Percentiles rank a stretch among this genome's conserved stretches.
Evolutionary conservation across 129 eudicot genomes (phyloP).

Genomic region (Solidago caesia): DNA sequence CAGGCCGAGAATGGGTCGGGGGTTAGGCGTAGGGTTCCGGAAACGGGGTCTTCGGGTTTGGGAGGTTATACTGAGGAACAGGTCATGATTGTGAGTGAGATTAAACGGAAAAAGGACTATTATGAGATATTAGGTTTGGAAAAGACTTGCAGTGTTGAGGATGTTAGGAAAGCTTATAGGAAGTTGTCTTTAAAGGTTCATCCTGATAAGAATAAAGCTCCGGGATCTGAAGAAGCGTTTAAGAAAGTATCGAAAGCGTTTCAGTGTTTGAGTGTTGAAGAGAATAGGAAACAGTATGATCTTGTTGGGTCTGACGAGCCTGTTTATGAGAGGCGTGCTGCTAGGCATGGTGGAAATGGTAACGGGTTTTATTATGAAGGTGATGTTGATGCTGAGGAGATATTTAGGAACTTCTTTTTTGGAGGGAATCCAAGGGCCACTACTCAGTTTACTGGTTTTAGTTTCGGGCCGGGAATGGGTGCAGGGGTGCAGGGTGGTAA

Average conservation of each 20-base stretch:
- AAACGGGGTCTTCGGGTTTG: constrained; percentile 31
- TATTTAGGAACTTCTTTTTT: constrained; percentile 77
- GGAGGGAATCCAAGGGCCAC: constrained; percentile 63
- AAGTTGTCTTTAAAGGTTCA: constrained; percentile 73
- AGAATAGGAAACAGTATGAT: constrained; percentile 57
- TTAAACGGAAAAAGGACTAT: constrained; percentile 69
- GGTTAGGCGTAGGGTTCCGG: constrained; percentile 52
- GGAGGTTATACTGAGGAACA: constrained; percentile 60
- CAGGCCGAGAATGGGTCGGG: constrained; percentile 26
- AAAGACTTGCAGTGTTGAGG: constrained; percentile 58
- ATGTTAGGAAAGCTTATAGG: constrained; percentile 66
- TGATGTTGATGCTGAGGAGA: constrained; percentile 80
- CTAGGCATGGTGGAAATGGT: constrained; percentile 33
- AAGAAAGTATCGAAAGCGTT: constrained; percentile 76
- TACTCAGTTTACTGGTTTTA: constrained; percentile 64
- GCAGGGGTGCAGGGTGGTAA: constrained; percentile 52
- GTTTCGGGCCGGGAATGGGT: constrained; percentile 59
- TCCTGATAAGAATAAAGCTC: constrained; percentile 79
- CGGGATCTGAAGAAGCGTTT: constrained; percentile 78
- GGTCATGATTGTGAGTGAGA: constrained; percentile 50
- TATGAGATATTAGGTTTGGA: constrained; percentile 74
- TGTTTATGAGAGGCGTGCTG: constrained; percentile 49
- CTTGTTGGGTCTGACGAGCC: constrained; percentile 61
- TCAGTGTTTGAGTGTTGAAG: constrained; percentile 70
- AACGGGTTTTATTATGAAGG: constrained; percentile 64